These are phyloP conservation scores for Saxispiralis lemnorum DNA, from an alignment of 495 filamentous ascomycete species.

Conservation along the genomic window DNA sequence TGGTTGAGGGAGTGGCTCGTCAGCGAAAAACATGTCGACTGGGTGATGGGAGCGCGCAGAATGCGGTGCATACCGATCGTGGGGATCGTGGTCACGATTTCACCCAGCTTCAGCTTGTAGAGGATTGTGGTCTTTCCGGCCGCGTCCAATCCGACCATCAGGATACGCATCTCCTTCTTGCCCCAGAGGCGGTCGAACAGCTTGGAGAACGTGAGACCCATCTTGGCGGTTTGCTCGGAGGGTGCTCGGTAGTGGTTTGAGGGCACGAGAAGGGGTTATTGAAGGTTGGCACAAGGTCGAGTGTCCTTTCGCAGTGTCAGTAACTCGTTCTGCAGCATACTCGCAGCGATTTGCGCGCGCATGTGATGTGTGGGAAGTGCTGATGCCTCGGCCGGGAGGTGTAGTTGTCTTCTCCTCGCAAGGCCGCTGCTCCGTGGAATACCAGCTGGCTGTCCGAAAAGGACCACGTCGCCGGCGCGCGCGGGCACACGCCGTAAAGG, in stretches of 20 bases:
- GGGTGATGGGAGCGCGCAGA: neutral
- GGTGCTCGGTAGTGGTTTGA: neutral
- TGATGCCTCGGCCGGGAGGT: no score
- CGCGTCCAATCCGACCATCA: slow-evolving; percentile 98
- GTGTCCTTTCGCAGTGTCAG: no score
- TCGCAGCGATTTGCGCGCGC: no score
- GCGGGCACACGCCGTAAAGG: no score
- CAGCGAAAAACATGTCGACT: no score
- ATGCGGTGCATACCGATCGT: slow-evolving; percentile 72
- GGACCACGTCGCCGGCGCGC: no score
- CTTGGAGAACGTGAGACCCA: slow-evolving; percentile 90
- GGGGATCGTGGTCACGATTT: slow-evolving; percentile 98
- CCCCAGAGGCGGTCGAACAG: slow-evolving; percentile 90
- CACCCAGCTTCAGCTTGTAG: slow-evolving; percentile 99
- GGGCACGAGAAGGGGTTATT: slow-evolving; percentile 27
- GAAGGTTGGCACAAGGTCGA: slow-evolving; percentile 29
- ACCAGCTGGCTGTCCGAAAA: no score
- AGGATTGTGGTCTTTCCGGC: slow-evolving; percentile 99
- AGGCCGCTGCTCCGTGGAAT: no score
- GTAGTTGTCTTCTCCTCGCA: slow-evolving; percentile 1
- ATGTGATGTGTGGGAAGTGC: no score
- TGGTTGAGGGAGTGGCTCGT: slow-evolving; percentile 19
- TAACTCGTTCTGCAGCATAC: no score
- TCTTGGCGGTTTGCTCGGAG: slow-evolving; percentile 37
- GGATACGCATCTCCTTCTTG: slow-evolving; percentile 99